A percentile compares a stretch with the other conserved stretches of the same genome.
These are phyloP conservation scores for Triticum urartu DNA, from an alignment of 176 grass and related monocot genomes.

Conservation along the genomic window DNA sequence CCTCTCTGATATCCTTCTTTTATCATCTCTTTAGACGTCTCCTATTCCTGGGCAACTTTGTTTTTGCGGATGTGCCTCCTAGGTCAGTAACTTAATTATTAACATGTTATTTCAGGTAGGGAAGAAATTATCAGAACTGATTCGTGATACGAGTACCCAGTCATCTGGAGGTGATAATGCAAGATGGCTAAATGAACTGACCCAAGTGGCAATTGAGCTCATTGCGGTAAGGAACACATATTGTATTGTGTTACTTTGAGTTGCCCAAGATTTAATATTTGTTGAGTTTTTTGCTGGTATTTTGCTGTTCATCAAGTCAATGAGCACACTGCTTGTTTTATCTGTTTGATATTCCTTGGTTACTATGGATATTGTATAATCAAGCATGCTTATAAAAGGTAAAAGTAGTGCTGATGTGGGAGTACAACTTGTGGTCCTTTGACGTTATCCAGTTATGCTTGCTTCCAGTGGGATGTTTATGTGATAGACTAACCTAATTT, in stretches of 20 bases:
- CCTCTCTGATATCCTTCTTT: conserved; percentile 5
- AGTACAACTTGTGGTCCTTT: not conserved
- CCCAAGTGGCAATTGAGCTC: conserved; percentile 90
- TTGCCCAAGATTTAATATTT: not conserved
- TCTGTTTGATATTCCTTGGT: not conserved
- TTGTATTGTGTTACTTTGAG: not conserved
- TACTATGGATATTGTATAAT: not conserved
- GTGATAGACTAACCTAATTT: not conserved
- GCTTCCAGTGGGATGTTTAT: not conserved
- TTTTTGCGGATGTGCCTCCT: not conserved
- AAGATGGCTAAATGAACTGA: conserved; percentile 96
- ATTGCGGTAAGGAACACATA: conserved; percentile 55
- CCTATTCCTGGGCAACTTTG: not conserved
- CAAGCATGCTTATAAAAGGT: not conserved
- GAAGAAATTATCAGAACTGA: conserved; percentile 96
- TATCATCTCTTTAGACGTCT: not conserved
- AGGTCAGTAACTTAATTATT: conserved; percentile 4
- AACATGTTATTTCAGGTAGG: conserved; percentile 69
- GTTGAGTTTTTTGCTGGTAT: not conserved
- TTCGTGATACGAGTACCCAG: conserved; percentile 79
- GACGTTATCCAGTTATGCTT: not conserved
- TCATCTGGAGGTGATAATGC: conserved; percentile 67
- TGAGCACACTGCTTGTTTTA: not conserved
- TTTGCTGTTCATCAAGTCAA: not conserved
- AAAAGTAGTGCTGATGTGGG: not conserved